Evolutionary conservation across 306 rosid genomes (phyloP).

Genomic region (Mimosa pudica): DNA sequence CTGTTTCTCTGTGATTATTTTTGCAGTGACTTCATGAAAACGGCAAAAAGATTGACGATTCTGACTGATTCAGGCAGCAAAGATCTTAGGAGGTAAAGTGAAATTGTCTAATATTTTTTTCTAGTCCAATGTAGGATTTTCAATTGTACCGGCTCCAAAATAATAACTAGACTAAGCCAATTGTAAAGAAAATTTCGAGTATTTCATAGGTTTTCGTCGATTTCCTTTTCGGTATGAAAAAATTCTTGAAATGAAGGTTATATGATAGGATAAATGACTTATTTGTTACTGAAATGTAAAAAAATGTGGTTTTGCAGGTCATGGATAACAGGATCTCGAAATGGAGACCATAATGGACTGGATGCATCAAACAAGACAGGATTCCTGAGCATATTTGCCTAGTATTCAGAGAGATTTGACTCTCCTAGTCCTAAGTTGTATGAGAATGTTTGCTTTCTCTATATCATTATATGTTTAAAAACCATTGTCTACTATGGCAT

Average conservation of each 20-base stretch:
- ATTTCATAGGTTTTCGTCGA: neutral
- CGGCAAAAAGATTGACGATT: slow-evolving; percentile 81
- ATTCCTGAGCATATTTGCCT: slow-evolving; percentile 89
- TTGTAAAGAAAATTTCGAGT: neutral
- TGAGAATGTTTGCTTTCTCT: slow-evolving; percentile 3
- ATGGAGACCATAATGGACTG: slow-evolving; percentile 60
- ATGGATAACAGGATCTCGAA: slow-evolving; percentile 66
- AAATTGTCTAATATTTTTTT: slow-evolving; percentile 11
- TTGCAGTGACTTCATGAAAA: slow-evolving; percentile 80
- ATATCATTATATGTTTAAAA: slow-evolving; percentile 29
- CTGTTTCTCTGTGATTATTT: slow-evolving; percentile 19
- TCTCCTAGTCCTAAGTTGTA: slow-evolving; percentile 24
- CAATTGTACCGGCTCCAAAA: neutral
- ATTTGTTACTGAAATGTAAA: neutral
- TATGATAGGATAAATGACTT: neutral
- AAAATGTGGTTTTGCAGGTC: slow-evolving; percentile 44
- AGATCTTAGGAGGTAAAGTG: slow-evolving; percentile 57
- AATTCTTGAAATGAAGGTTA: neutral
- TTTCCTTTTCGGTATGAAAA: neutral
- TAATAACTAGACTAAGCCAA: neutral
- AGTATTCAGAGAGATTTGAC: slow-evolving; percentile 30
- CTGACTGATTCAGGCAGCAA: slow-evolving; percentile 53
- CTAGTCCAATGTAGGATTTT: neutral
- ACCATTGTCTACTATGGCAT: slow-evolving; percentile 28
- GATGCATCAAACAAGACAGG: slow-evolving; percentile 86